Evolutionary conservation across 202 grass and related monocot species (phyloP).

Genomic region (Setaria italica): DNA sequence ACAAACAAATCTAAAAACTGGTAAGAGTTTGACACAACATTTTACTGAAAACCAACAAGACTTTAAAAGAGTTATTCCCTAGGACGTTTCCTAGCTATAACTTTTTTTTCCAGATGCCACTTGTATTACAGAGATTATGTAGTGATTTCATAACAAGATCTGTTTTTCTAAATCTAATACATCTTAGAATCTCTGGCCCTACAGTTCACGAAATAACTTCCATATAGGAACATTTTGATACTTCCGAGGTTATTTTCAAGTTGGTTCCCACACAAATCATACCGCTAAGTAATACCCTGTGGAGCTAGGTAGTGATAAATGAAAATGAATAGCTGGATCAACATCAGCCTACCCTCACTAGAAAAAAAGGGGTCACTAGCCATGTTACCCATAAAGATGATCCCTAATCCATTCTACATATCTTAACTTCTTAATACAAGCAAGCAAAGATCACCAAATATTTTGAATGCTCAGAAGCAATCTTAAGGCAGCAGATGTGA

Average conservation of each 20-base stretch:
- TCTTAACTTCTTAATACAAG: neutral
- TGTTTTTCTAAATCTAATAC: neutral
- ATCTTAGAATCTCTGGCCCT: neutral
- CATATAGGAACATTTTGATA: neutral
- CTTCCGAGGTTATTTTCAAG: neutral
- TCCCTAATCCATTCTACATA: neutral
- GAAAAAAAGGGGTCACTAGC: neutral
- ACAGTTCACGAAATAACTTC: neutral
- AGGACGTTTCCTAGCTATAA: neutral
- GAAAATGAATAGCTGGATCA: neutral
- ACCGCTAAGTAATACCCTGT: neutral
- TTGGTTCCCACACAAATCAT: neutral
- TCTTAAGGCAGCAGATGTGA: neutral
- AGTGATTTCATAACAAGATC: neutral
- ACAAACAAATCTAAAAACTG: neutral
- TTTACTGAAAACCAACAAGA: neutral
- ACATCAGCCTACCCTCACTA: neutral
- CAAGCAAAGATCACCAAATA: neutral
- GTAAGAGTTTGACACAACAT: neutral
- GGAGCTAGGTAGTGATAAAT: neutral
- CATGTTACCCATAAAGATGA: neutral
- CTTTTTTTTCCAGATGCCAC: neutral
- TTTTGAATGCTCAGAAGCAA: neutral
- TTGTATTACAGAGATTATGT: neutral
- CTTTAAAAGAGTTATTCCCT: neutral